Evolutionary conservation across 1,284 basidiomycete genomes (phyloP).

Genomic region (Microbotryum violaceum): DNA sequence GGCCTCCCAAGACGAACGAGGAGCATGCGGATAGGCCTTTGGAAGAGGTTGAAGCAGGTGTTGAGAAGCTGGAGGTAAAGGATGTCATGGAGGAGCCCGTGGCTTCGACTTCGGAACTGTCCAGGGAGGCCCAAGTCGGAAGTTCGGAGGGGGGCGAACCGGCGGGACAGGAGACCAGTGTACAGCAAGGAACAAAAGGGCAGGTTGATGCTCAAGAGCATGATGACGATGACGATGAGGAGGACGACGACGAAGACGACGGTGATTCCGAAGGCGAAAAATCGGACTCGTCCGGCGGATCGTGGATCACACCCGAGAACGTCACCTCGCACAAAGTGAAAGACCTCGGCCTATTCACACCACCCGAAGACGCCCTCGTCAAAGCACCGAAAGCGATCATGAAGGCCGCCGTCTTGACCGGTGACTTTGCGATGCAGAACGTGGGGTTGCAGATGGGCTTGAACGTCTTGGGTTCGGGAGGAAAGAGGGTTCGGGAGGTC

Average conservation of each 20-base stretch:
- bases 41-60: not conserved
- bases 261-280: conserved; percentile 54
- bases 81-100: conserved; percentile 1
- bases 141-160: conserved; percentile 16
- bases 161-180: not conserved
- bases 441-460: conserved; percentile 92
- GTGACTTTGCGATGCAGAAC: conserved; percentile 99
- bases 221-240: conserved; percentile 11
- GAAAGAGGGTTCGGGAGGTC: conserved; percentile 79
- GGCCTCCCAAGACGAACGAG: conserved; percentile 19
- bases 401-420: conserved; percentile 83
- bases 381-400: conserved; percentile 47
- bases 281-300: conserved; percentile 57
- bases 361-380: conserved; percentile 30
- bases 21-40: not conserved
- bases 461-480: conserved; percentile 82
- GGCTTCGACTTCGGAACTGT: conserved; percentile 11
- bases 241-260: conserved; percentile 53
- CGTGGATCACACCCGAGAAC: conserved; percentile 95
- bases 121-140: conserved; percentile 18
- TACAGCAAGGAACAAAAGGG: not conserved
- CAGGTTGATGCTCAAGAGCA: conserved; percentile 6
- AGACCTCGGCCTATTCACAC: conserved; percentile 59
- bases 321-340: conserved; percentile 79
- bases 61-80: conserved; percentile 5